phyloP scores from a whole-genome alignment of 805 yeast genomes.

The Kodamaea jinghongensis region DNA sequence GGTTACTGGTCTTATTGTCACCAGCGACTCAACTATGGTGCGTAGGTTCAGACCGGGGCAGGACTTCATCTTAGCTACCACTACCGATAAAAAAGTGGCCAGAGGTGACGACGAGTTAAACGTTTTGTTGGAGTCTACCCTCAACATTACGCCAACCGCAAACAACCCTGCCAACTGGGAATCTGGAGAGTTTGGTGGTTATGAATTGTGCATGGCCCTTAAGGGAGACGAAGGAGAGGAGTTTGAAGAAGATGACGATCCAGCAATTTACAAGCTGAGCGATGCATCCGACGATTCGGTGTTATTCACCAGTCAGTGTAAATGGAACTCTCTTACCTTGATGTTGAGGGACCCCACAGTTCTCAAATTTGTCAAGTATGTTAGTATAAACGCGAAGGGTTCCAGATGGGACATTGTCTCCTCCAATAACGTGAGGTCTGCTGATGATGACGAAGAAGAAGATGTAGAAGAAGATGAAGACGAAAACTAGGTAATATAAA shows the following conservation, averaged over 20 bases:
- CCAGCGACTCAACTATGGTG: slow-evolving; percentile 65
- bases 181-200: slow-evolving; percentile 89
- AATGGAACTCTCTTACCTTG: slow-evolving; percentile 75
- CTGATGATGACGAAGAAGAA: slow-evolving; percentile 20
- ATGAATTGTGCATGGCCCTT: slow-evolving; percentile 83
- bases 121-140: slow-evolving; percentile 70
- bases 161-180: slow-evolving; percentile 68
- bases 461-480: slow-evolving; percentile 38
- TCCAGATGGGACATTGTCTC: slow-evolving; percentile 88
- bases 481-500: too few species aligned
- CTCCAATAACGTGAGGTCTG: slow-evolving; percentile 66
- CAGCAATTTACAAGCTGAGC: slow-evolving; percentile 68
- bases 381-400: slow-evolving; percentile 82
- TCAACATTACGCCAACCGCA: slow-evolving; percentile 72
- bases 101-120: slow-evolving; percentile 36
- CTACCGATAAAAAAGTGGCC: slow-evolving; percentile 40
- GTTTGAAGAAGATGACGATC: slow-evolving; percentile 62
- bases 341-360: slow-evolving; percentile 83
- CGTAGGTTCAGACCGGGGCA: slow-evolving; percentile 94
- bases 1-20: slow-evolving; percentile 60
- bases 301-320: slow-evolving; percentile 73
- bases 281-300: slow-evolving; percentile 70
- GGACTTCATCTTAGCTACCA: slow-evolving; percentile 89
- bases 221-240: slow-evolving; percentile 47
- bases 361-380: slow-evolving; percentile 89